Evolutionary conservation across 768 basidiomycete species (phyloP), one percentile per base, ranked within the genome.

Genomic region (Tulasnella sp.): DNA sequence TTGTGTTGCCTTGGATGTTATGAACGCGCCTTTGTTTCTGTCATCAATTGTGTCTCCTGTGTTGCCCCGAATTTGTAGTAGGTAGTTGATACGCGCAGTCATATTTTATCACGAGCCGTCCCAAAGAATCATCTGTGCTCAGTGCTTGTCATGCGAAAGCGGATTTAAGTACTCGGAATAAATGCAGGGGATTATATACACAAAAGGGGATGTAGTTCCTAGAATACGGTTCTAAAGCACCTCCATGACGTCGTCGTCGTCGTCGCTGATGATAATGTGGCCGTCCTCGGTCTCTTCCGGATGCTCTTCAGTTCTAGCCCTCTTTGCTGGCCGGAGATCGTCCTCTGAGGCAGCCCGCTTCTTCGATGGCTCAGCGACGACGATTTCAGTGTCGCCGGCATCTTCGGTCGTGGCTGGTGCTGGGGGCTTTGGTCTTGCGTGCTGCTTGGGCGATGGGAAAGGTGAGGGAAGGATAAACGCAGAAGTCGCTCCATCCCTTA

Each of bases 401-500:
- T 84, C 86, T 77, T 89, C 75, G 31, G 44, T 31, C 5, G 44
- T 42, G 1, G 54, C 77, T 40, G 37, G 20, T 42, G 50, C 89
- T 5, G 85, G 80, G 31, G 78, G 75, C 78, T 87, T 88, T 75
- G 85, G 84, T 75, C 86, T 88, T 78, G 84, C 87, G 0, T 89
- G 86, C 0, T 93, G 92, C 58, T 85, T 86, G 3, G 93, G 94
- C 16, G 94, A 84, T 2, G 92, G 90, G 1, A 80, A 80, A 9
- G 78, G 28, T 18, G 88, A 86, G 0, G 94, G 94, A 6, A 95
- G 86, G 46, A 95, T 89, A 83, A 91, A 90, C 0, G 91, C 86
- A 0, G 88, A 87, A 0, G 83, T 86, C 20, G 72, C 37, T 1
- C 46, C 48, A 8, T 74, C 78, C 31, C 78, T 80, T 84, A 94